Evolutionary conservation across 805 yeast genomes (phyloP).

Genomic region (Kuraishia borneana): DNA sequence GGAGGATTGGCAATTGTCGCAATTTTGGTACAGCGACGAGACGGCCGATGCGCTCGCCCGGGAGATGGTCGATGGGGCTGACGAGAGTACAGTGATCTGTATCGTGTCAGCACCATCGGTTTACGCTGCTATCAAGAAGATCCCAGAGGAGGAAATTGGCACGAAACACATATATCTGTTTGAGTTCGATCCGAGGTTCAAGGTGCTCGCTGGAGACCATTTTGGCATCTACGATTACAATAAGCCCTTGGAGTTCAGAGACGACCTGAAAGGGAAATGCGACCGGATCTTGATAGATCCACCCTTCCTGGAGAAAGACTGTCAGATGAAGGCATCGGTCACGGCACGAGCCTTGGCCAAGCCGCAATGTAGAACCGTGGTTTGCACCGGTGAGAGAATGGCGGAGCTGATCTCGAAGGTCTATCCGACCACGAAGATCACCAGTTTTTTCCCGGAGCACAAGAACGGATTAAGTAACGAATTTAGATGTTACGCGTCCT

Average conservation of each 20-base stretch:
- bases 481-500: conserved; percentile 75
- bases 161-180: conserved; percentile 62
- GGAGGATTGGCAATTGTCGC: conserved; percentile 93
- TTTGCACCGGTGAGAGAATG: conserved; percentile 90
- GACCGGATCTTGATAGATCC: conserved; percentile 77
- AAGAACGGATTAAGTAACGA: conserved; percentile 81
- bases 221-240: conserved; percentile 72
- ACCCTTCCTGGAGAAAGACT: conserved; percentile 73
- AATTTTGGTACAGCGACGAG: conserved; percentile 70
- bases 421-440: conserved; percentile 55
- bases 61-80: conserved; percentile 70
- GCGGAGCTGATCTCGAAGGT: conserved; percentile 41
- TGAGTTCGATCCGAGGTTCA: conserved; percentile 74
- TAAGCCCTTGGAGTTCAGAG: conserved; percentile 51
- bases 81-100: conserved; percentile 56
- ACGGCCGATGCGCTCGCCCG: conserved; percentile 63
- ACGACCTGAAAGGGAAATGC: conserved; percentile 44
- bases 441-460: conserved; percentile 70
- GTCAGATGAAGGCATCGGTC: conserved; percentile 58
- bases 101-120: conserved; percentile 88
- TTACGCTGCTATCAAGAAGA: conserved; percentile 64
- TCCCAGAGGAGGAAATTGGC: conserved; percentile 40
- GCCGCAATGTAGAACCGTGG: conserved; percentile 39
- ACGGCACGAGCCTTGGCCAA: conserved; percentile 52
- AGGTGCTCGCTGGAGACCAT: conserved; percentile 57